A percentile compares a stretch with the other conserved stretches of the same genome.
phyloP scores from a whole-genome alignment of 257 asterid species.

The Knoxia roxburghii region DNA sequence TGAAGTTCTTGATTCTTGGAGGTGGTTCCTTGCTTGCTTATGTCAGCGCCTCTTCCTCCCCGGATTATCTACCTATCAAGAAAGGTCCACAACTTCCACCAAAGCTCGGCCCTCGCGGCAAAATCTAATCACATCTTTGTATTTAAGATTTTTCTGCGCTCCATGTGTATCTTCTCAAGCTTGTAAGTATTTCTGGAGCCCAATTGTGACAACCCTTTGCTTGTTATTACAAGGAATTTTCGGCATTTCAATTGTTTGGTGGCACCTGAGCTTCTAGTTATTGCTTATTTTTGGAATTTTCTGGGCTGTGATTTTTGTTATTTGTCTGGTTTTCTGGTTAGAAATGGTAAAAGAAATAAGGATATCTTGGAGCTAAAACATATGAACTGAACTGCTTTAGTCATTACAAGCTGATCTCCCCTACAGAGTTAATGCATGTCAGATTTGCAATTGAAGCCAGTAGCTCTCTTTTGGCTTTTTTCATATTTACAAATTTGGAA shows the following conservation, averaged over 20 bases:
- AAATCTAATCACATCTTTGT: constrained; percentile 37
- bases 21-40: constrained; percentile 85
- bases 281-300: neutral
- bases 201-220: constrained; percentile 19
- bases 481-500: constrained; percentile 22
- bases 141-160: constrained; percentile 17
- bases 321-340: neutral
- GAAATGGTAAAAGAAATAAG: too few species aligned
- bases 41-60: constrained; percentile 76
- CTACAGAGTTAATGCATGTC: constrained; percentile 11
- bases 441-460: neutral
- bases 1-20: constrained; percentile 87
- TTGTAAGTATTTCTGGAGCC: constrained; percentile 54
- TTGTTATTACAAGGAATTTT: constrained; percentile 4
- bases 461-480: constrained; percentile 8
- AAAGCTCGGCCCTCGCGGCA: constrained; percentile 73
- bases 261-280: neutral
- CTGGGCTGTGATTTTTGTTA: neutral
- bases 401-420: constrained; percentile 16
- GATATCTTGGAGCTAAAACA: neutral
- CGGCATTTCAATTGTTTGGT: constrained; percentile 9
- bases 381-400: constrained; percentile 7
- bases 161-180: constrained; percentile 32
- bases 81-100: constrained; percentile 97
- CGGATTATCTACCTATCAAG: constrained; percentile 82